Percentiles rank a stretch among this genome's conserved stretches.
Conservation (phyloP, 176 grass and related monocot genomes). For the Tillandsia leiboldiana region DNA sequence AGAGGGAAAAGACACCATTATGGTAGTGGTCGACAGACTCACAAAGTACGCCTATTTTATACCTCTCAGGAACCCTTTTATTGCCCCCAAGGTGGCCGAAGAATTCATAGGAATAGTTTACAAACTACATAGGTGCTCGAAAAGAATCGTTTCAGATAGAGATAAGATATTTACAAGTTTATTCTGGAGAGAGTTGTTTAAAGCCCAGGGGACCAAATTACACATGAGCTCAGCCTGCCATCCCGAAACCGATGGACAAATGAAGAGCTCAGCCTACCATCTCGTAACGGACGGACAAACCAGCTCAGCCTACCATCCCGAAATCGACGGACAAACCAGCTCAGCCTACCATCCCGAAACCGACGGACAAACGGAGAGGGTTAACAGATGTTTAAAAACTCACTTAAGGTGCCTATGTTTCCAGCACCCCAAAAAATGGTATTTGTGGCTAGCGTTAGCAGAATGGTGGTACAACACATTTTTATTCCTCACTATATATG, state of each 20-base stretch:
- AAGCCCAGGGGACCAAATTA: not conserved
- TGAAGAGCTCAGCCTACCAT: not conserved
- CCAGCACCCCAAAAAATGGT: too few species aligned
- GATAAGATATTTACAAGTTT: not conserved
- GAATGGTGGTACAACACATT: too few species aligned
- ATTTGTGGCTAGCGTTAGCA: too few species aligned
- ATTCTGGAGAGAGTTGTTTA: not conserved
- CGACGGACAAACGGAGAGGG: not conserved
- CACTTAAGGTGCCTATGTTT: not conserved
- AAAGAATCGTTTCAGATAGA: not conserved
- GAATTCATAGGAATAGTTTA: too few species aligned
- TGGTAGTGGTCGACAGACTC: conserved; percentile 1
- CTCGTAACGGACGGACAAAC: too few species aligned
- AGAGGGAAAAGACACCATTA: not conserved
- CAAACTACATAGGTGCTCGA: not conserved
- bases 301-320: too few species aligned
- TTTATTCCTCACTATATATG: too few species aligned
- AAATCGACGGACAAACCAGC: not conserved
- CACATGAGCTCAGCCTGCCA: not conserved
- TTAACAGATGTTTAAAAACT: not conserved
- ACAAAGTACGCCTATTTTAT: conserved; percentile 16
- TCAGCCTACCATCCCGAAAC: not conserved
- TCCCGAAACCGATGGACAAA: not conserved
- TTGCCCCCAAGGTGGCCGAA: not conserved
- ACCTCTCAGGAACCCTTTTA: not conserved